Conservation (phyloP, 176 grass and related monocot genomes). For the Tillandsia fasciculata region DNA sequence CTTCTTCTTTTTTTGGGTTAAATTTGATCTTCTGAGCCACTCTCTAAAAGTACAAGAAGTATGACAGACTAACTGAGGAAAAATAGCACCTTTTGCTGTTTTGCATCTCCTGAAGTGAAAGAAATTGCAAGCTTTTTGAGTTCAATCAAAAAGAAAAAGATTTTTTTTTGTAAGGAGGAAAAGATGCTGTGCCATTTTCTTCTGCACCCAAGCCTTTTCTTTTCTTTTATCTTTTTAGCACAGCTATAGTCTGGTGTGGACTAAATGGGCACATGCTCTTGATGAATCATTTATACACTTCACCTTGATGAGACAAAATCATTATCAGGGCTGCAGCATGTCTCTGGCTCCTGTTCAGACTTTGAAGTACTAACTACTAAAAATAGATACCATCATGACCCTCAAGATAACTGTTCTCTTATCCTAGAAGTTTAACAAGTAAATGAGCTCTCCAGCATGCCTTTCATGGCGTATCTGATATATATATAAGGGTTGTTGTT, state of each 20-base stretch:
- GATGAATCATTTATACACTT: constrained; percentile 31
- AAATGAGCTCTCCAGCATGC: background rate
- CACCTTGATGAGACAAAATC: constrained; percentile 68
- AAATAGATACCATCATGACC: background rate
- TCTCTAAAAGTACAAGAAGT: too few relatives aligned
- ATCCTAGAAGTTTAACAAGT: background rate
- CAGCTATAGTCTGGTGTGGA: constrained; percentile 47
- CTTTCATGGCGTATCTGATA: background rate
- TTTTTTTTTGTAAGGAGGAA: too few relatives aligned
- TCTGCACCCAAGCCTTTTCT: too few relatives aligned
- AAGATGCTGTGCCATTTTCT: too few relatives aligned
- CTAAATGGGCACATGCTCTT: constrained; percentile 61
- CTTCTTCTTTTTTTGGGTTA: too few relatives aligned
- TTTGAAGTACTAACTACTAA: constrained; percentile 29
- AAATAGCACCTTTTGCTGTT: too few relatives aligned
- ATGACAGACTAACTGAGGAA: too few relatives aligned
- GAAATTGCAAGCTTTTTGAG: too few relatives aligned
- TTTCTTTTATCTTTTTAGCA: constrained; percentile 1
- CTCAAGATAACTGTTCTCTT: background rate
- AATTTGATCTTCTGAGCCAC: too few relatives aligned
- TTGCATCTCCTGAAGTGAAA: too few relatives aligned
- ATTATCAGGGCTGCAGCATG: constrained; percentile 57
- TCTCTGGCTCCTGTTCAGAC: constrained; percentile 48
- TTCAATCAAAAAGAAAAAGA: too few relatives aligned
- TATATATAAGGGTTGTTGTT: background rate